phyloP scores from a whole-genome alignment of 352 stramenopile species.

The Albugo laibachii region DNA sequence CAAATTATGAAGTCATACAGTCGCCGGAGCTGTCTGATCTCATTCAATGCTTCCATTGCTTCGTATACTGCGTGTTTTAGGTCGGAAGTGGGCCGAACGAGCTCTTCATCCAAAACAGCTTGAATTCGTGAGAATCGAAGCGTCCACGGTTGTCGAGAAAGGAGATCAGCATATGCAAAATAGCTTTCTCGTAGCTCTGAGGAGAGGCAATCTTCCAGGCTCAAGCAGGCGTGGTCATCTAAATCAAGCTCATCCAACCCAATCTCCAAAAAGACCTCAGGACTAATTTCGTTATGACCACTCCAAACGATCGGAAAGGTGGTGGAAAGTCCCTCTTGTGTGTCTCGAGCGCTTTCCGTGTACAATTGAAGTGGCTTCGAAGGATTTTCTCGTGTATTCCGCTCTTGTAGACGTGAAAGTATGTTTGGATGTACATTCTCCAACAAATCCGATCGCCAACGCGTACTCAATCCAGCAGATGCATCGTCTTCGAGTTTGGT shows the following conservation, averaged over 20 bases:
- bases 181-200: conserved; percentile 38
- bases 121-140: conserved; percentile 16
- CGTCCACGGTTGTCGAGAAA: conserved; percentile 29
- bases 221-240: conserved; percentile 55
- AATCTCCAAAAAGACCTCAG: conserved; percentile 20
- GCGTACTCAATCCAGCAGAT: too few relatives aligned
- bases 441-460: too few relatives aligned
- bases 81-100: not conserved
- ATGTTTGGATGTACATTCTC: too few relatives aligned
- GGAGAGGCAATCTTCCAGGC: conserved; percentile 35
- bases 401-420: too few relatives aligned
- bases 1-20: conserved; percentile 30
- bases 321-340: too few relatives aligned
- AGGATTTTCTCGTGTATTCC: too few relatives aligned
- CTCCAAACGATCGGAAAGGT: too few relatives aligned
- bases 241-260: conserved; percentile 34
- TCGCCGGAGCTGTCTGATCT: conserved; percentile 22
- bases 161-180: conserved; percentile 23
- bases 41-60: conserved; percentile 15
- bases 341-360: too few relatives aligned
- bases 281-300: not conserved
- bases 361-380: too few relatives aligned
- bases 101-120: conserved; percentile 2
- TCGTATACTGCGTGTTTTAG: conserved; percentile 12
- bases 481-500: too few relatives aligned